Evolutionary conservation across 345 rosid genomes (phyloP), one percentile per base, ranked within the genome.

Genomic region (Populus alba): DNA sequence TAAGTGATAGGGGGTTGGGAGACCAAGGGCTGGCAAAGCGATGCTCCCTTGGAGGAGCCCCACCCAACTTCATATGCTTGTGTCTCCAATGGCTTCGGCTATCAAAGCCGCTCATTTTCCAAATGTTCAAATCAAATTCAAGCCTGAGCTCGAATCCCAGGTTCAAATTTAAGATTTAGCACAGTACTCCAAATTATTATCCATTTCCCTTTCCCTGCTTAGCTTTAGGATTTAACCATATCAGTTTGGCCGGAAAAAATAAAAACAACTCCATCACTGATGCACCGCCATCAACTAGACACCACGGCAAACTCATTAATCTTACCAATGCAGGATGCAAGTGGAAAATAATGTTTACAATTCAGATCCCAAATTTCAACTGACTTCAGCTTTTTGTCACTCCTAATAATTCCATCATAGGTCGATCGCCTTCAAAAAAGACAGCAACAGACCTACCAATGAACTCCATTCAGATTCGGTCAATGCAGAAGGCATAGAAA

Each of bases 1-100:
- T 81, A 81, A 59, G 76, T 71, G 79, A 76, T 9, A 43, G 80
- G 57, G 59, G n/a, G 79, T 70, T 66, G 43, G 73, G 77, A 57
- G 73, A 71, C 73, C 57, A 49, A 49, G 63, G 70, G 72, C 29
- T 65, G 72, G 59, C 12, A 18, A 3, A 62, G 35, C 71, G 61
- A 71, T 79, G 69, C 78, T 2, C 13, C 69, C 49, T 55, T 27
- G n/a, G 65, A 31, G 59, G 38, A 70, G 8, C 57, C 47, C 59
- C 73, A 22, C 67, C 71, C 62, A 16, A 62, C 70, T 74, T 76
- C 82, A 79, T 79, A 79, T 74, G 78, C 66, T 68, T 47, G 47
- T 62, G 82, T 70, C 68, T 66, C 61, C n/a, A 57, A 45, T 18
- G 41, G 61, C 13, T n/a, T 37, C 16, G 49, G 17, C 62, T 35